These are phyloP conservation scores for Fusarium sp. DNA, from an alignment of 2,329 filamentous ascomycete species.

Conservation along the genomic window DNA sequence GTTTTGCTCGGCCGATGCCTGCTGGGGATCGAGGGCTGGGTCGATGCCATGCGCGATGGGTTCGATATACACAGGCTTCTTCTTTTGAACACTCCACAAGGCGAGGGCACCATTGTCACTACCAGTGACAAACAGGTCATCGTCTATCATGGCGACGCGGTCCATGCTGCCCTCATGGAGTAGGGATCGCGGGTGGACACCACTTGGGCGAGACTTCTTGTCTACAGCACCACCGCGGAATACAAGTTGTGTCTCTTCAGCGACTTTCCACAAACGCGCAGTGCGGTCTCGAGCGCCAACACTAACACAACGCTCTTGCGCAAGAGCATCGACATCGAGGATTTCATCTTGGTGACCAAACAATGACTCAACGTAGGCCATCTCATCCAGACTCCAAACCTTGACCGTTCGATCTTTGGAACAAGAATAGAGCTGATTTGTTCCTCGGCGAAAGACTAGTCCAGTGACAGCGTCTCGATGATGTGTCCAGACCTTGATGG, in stretches of 20 bases:
- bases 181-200: conserved; percentile 63
- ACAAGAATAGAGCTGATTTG: conserved; percentile 91
- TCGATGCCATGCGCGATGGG: conserved; percentile 88
- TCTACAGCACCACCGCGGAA: conserved; percentile 84
- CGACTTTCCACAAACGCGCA: conserved; percentile 93
- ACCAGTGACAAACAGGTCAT: conserved; percentile 90
- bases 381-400: conserved; percentile 91
- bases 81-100: conserved; percentile 91
- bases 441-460: conserved; percentile 85
- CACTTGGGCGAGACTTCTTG: conserved; percentile 58
- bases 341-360: conserved; percentile 97
- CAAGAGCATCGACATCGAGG: conserved; percentile 83
- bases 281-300: conserved; percentile 93
- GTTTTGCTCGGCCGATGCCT: conserved; percentile 78
- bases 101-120: conserved; percentile 89
- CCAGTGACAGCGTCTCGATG: conserved; percentile 90
- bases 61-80: conserved; percentile 88
- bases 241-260: conserved; percentile 94
- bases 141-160: conserved; percentile 89
- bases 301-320: conserved; percentile 88
- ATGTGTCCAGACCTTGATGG: conserved; percentile 86
- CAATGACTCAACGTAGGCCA: conserved; percentile 94
- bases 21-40: conserved; percentile 72
- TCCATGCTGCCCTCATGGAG: conserved; percentile 88
- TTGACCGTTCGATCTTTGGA: conserved; percentile 95